Conservation (phyloP, 192 early-diverging fungal genomes). For the Neocallimastix lanati region DNA sequence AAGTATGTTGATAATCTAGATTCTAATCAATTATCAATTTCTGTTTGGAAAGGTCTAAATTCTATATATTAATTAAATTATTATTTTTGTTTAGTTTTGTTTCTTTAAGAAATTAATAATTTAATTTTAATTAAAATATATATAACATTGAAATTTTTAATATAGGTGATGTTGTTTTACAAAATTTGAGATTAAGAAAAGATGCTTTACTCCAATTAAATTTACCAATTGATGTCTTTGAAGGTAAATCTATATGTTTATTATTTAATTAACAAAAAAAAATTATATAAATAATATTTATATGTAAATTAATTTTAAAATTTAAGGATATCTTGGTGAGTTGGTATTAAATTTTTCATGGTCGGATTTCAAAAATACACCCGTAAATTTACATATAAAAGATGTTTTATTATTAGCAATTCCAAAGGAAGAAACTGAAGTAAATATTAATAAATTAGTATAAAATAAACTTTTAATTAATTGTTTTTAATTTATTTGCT, state of each 20-base stretch:
- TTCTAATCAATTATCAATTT: not conserved
- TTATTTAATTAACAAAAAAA: too few relatives aligned
- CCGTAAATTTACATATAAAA: conserved; percentile 73
- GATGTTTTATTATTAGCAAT: conserved; percentile 74
- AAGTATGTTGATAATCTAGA: not conserved
- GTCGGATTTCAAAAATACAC: conserved; percentile 87
- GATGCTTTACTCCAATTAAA: conserved; percentile 89
- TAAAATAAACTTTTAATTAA: not conserved
- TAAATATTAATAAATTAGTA: conserved; percentile 2
- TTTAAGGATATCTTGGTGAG: conserved; percentile 71
- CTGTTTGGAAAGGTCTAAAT: not conserved
- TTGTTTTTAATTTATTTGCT: not conserved
- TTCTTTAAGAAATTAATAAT: too few relatives aligned
- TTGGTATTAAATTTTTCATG: conserved; percentile 89
- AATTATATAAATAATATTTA: too few relatives aligned
- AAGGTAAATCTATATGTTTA: too few relatives aligned
- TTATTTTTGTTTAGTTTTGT: too few relatives aligned
- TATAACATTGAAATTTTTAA: not conserved
- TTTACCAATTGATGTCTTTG: conserved; percentile 79
- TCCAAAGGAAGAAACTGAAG: conserved; percentile 52
- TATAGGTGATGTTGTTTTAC: conserved; percentile 83
- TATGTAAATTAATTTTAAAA: too few relatives aligned
- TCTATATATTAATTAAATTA: too few relatives aligned
- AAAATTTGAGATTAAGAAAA: conserved; percentile 68
- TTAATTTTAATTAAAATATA: too few relatives aligned